Evolutionary conservation across 2,329 filamentous ascomycete genomes (phyloP).

Genomic region (Domatiomyces catenatus): DNA sequence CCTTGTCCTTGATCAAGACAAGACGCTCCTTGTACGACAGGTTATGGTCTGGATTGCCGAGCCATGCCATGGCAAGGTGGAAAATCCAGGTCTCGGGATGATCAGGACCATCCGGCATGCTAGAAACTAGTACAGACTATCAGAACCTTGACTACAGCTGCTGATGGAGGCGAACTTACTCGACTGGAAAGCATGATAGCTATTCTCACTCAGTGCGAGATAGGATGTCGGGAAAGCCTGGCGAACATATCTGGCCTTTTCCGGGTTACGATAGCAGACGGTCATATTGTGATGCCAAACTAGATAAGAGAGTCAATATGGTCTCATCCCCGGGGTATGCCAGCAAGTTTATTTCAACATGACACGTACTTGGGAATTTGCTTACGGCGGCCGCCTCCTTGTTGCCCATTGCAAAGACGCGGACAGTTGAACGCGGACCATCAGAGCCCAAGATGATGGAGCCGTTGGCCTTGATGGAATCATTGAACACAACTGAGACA

Average conservation of each 20-base stretch:
- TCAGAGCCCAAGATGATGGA: conserved; percentile 15
- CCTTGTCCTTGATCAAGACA: conserved; percentile 14
- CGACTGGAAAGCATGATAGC: conserved; percentile 10
- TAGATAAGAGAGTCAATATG: neutral
- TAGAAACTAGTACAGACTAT: neutral
- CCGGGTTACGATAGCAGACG: conserved; percentile 16
- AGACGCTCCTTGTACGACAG: conserved; percentile 8
- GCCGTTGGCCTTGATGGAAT: conserved; percentile 6
- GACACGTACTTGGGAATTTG: conserved; percentile 9
- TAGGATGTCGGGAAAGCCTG: conserved; percentile 14
- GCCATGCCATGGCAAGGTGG: conserved; percentile 18
- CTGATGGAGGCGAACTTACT: conserved; percentile 3
- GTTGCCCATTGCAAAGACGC: conserved; percentile 7
- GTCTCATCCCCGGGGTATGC: neutral
- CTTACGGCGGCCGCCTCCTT: conserved; percentile 5
- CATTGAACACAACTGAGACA: conserved; percentile 9
- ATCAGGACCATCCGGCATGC: conserved; percentile 14
- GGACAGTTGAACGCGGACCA: conserved; percentile 15
- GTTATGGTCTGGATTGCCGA: conserved; percentile 6
- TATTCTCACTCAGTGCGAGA: conserved; percentile 10
- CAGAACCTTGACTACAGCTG: neutral
- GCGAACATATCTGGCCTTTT: conserved; percentile 15
- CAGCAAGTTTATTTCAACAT: conserved; percentile 7
- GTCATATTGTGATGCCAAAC: conserved; percentile 10
- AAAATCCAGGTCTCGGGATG: conserved; percentile 21